Evolutionary conservation across 2,329 filamentous ascomycete species (phyloP).

Genomic region (Penicillium corylophilum): DNA sequence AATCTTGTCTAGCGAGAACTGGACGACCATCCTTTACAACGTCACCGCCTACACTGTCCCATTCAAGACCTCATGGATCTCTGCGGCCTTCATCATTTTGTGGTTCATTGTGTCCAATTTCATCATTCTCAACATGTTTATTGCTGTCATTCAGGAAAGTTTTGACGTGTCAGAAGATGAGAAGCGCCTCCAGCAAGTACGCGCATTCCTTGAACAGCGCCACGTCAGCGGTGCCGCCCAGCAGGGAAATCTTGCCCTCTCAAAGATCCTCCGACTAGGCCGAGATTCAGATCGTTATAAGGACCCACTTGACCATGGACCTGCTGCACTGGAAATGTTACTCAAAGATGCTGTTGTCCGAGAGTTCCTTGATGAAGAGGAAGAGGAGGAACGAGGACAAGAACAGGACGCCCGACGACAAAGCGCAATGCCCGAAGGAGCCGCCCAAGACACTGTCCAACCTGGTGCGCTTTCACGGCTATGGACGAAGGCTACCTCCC

Average conservation of each 20-base stretch:
- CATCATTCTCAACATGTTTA: conserved; percentile 99
- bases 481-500: conserved; percentile 60
- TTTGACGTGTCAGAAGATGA: conserved; percentile 99
- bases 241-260: conserved; percentile 66
- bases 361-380: conserved; percentile 83
- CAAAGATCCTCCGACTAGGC: conserved; percentile 61
- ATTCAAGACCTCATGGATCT: conserved; percentile 83
- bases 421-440: conserved; percentile 27
- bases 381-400: conserved; percentile 26
- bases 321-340: conserved; percentile 91
- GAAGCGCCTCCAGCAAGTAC: conserved; percentile 94
- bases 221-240: conserved; percentile 66
- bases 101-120: conserved; percentile 97
- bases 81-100: conserved; percentile 82
- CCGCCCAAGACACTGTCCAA: conserved; percentile 47
- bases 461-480: conserved; percentile 60
- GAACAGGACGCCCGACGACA: conserved; percentile 23
- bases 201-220: conserved; percentile 87
- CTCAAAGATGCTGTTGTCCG: conserved; percentile 93
- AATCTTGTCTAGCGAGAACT: conserved; percentile 91
- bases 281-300: conserved; percentile 60
- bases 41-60: conserved; percentile 67
- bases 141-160: conserved; percentile 99
- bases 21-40: conserved; percentile 84
- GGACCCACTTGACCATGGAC: conserved; percentile 90